Base-by-base conservation (phyloP, 768 basidiomycete genomes). In the Cystobasidium tubakii region DNA sequence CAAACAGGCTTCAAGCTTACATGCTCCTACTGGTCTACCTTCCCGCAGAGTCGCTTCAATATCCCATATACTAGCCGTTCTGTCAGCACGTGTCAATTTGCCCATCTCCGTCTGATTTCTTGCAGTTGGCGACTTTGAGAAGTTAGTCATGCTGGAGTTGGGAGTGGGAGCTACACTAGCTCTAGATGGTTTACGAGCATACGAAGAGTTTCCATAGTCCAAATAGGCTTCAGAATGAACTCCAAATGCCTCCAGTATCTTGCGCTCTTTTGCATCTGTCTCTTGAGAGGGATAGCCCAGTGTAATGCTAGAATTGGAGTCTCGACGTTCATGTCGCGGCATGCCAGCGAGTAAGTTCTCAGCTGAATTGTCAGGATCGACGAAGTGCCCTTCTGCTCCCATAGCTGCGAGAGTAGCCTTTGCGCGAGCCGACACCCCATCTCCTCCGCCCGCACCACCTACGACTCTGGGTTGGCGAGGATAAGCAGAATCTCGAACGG, bases 41-140 rank as follows among this genome's bases (percentile, higher is more conserved):
- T 55, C 69, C 1, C 69, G 69, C 39, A 71, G 36, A 55, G 69
- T 71, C 25, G 69, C 69, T 44, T 71, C 69, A 60, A 71, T 71
- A 29, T 71, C 66, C 69, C 69, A 71, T 3, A 71, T 71, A 60
- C 69, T 71, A 27, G 69, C 69, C 10, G 69, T 71, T 36, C 69
- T 55, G 55, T 71, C 69, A 27, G 69, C 69, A n/a, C 66, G n/a
- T n/a, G 42, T 53, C 27, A 46, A n/a, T 50, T 54, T 67, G 43
- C 66, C 46, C 43, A 67, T 25, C 17, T 43, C 50, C 23, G 33
- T 29, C 13, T 34, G 29, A 6, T 27, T 6, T 60, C 57, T 60
- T 29, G 57, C 33, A 29, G 4, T 29, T 3, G 57, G 29, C 33
- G 63, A 27, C 3, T 3, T 65, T 12, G 27, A 13, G 36, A n/a